Evolutionary conservation across 164 flowering plant genomes (phyloP).

Genomic region (Warburgia ugandensis): DNA sequence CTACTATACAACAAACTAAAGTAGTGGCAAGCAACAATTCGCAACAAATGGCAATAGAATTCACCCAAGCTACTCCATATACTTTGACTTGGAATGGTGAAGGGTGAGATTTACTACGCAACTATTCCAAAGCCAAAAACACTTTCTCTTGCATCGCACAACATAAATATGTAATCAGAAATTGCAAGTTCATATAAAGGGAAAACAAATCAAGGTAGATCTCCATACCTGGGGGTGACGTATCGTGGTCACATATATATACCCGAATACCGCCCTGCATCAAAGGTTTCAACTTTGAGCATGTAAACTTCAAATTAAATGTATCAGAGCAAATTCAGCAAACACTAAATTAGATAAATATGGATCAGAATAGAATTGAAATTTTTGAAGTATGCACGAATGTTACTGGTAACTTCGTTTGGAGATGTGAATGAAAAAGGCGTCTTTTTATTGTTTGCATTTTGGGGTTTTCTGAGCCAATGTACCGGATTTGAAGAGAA

Average conservation of each 20-base stretch:
- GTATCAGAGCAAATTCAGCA: not conserved
- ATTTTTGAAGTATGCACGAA: not conserved
- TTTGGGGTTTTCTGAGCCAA: too few species aligned
- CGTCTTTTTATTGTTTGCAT: not conserved
- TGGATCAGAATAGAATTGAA: not conserved
- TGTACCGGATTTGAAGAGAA: slow-evolving; percentile 48
- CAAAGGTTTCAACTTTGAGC: not conserved
- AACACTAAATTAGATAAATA: not conserved
- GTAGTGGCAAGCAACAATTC: too few species aligned
- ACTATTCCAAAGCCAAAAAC: too few species aligned
- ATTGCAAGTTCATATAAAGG: too few species aligned
- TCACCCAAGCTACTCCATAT: too few species aligned
- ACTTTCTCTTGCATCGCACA: too few species aligned
- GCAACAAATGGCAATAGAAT: too few species aligned
- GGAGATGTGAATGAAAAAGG: not conserved
- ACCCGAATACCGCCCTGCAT: slow-evolving; percentile 26
- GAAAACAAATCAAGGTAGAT: too few species aligned
- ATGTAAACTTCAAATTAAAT: not conserved
- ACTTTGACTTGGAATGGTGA: too few species aligned
- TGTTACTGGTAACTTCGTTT: not conserved
- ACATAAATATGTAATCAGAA: too few species aligned
- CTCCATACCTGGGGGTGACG: slow-evolving; percentile 28
- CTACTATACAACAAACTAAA: too few species aligned
- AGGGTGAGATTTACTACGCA: too few species aligned
- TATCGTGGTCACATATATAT: slow-evolving; percentile 28